A percentile compares a stretch with the other conserved stretches of the same genome.
Conservation (phyloP, 129 eudicot genomes). For the Kitagawia praeruptora region DNA sequence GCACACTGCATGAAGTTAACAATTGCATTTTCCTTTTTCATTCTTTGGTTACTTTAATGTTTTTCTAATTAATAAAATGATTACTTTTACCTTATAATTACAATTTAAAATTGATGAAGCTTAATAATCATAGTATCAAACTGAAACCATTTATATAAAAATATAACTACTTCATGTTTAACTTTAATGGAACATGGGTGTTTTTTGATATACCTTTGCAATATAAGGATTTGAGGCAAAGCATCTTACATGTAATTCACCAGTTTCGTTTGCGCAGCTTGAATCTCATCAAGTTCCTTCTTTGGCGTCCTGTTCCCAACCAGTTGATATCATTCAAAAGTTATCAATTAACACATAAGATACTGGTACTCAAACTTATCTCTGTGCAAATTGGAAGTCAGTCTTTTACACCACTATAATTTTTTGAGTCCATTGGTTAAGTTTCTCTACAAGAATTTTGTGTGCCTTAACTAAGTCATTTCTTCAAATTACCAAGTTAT, state of each 20-base stretch:
- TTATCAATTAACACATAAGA: background rate
- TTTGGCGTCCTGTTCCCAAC: background rate
- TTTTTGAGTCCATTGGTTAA: background rate
- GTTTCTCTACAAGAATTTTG: background rate
- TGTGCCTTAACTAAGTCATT: background rate
- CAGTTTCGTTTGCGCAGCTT: background rate
- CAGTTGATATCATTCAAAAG: background rate
- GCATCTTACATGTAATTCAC: background rate
- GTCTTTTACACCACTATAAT: background rate
- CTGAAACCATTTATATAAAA: background rate
- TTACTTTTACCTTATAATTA: background rate
- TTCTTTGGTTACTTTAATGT: background rate
- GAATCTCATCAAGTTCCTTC: background rate
- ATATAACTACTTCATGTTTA: background rate
- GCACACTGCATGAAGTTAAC: background rate
- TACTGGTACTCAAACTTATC: background rate
- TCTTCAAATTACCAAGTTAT: background rate
- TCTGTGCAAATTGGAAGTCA: background rate
- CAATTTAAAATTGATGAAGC: background rate
- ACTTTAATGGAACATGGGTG: background rate
- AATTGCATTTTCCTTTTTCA: background rate
- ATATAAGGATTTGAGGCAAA: background rate
- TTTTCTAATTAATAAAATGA: background rate
- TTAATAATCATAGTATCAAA: background rate
- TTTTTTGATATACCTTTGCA: background rate